These are phyloP conservation scores for Beauveria sp. DNA, from an alignment of 2,329 filamentous ascomycete genomes.

Conservation along the genomic window DNA sequence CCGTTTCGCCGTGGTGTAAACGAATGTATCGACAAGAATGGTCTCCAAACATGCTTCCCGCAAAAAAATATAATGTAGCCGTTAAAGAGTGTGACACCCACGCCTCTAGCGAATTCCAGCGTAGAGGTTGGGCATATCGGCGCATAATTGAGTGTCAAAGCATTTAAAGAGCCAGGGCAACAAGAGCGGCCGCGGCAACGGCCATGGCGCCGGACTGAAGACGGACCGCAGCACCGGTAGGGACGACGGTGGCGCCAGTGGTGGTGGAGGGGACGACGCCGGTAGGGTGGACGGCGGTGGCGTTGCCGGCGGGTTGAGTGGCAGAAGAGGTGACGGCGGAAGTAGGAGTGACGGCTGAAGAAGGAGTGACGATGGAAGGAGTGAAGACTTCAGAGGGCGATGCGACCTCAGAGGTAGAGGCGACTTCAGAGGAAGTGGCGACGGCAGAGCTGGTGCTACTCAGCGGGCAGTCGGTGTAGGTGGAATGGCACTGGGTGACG, in stretches of 20 bases:
- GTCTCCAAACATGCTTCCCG: conserved; percentile 26
- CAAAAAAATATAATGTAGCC: conserved; percentile 13
- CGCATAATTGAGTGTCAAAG: no score
- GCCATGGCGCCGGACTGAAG: conserved; percentile 32
- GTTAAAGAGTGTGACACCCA: background rate
- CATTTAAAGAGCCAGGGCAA: conserved; percentile 7
- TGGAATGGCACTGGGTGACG: conserved; percentile 40
- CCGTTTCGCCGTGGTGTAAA: background rate
- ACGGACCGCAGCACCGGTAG: conserved; percentile 27
- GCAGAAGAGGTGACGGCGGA: background rate
- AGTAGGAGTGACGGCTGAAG: background rate
- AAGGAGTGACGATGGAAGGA: background rate
- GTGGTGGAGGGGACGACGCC: background rate
- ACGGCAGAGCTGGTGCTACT: conserved; percentile 15
- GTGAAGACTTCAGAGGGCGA: background rate
- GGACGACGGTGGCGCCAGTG: conserved; percentile 16
- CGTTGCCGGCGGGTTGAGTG: background rate
- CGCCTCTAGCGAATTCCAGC: background rate
- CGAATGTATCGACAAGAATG: conserved; percentile 10
- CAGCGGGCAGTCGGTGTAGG: conserved; percentile 36
- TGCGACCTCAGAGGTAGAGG: background rate
- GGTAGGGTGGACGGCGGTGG: conserved; percentile 10
- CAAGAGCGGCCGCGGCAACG: conserved; percentile 20
- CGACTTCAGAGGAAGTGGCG: conserved; percentile 11
- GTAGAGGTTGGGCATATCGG: background rate